phyloP scores from a whole-genome alignment of 73 alveolate species.

The Durusdinium trenchii region DNA sequence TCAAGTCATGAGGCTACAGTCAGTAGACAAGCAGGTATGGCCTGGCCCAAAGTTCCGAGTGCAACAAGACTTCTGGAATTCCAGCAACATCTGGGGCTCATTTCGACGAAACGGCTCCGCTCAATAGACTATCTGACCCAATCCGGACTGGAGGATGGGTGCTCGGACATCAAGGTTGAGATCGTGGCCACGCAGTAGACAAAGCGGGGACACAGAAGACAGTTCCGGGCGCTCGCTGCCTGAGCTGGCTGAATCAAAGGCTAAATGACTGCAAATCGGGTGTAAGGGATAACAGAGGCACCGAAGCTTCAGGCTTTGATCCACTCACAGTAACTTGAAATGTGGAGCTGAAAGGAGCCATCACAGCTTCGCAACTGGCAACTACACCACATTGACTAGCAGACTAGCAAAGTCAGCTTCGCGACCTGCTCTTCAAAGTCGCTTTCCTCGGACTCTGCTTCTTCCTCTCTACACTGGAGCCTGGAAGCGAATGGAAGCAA shows the following conservation, averaged over 20 bases:
- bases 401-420: too few species aligned
- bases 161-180: constrained; percentile 2
- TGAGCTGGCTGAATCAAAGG: neutral
- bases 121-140: neutral
- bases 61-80: neutral
- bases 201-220: constrained; percentile 41
- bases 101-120: neutral
- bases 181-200: constrained; percentile 22
- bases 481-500: neutral
- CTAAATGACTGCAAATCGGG: too few species aligned
- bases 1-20: neutral
- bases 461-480: constrained; percentile 77
- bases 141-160: neutral
- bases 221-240: constrained; percentile 18
- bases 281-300: too few species aligned
- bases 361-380: neutral
- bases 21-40: neutral
- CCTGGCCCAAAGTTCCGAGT: neutral
- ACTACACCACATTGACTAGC: neutral
- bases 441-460: constrained; percentile 87
- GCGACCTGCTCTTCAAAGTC: constrained; percentile 76
- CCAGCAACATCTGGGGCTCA: neutral
- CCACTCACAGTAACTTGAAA: neutral
- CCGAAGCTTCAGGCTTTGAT: too few species aligned
- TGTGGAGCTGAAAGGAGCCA: neutral